Percentiles rank a stretch among this genome's conserved stretches.
Conservation (phyloP, 371 early-diverging fungal species). For the Mucor piriformis region DNA sequence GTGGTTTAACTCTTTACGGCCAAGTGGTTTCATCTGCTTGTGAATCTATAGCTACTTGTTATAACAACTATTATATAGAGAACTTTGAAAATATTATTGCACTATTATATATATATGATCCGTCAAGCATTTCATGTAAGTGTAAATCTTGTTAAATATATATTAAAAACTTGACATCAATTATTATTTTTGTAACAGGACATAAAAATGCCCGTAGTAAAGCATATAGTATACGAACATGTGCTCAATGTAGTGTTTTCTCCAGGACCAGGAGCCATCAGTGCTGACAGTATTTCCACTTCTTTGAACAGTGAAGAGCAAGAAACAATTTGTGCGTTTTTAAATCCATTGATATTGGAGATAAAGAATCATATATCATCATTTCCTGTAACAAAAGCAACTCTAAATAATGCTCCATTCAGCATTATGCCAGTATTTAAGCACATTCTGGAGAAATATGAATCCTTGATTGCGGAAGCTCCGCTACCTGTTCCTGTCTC, state of each 20-base stretch:
- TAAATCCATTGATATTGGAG: background rate
- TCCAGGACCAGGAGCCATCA: background rate
- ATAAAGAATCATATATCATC: background rate
- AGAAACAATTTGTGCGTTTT: too few species aligned
- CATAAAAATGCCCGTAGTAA: background rate
- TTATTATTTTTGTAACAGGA: background rate
- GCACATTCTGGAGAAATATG: background rate
- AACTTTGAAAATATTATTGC: background rate
- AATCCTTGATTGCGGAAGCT: background rate
- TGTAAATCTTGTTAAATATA: background rate
- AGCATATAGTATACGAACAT: background rate
- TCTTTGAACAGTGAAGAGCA: background rate
- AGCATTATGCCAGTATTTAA: background rate
- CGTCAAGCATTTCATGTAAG: background rate
- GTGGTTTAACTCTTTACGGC: background rate
- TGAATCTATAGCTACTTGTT: constrained; percentile 2
- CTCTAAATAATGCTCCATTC: background rate
- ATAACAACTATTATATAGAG: constrained; percentile 1
- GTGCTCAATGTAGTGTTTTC: background rate
- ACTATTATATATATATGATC: background rate
- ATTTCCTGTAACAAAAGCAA: constrained; percentile 1
- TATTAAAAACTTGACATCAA: background rate
- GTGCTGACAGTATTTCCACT: background rate
- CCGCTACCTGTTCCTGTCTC: background rate
- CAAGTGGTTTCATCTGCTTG: constrained; percentile 1